phyloP scores from a whole-genome alignment of 257 asterid genomes.

The Cordia subcordata region DNA sequence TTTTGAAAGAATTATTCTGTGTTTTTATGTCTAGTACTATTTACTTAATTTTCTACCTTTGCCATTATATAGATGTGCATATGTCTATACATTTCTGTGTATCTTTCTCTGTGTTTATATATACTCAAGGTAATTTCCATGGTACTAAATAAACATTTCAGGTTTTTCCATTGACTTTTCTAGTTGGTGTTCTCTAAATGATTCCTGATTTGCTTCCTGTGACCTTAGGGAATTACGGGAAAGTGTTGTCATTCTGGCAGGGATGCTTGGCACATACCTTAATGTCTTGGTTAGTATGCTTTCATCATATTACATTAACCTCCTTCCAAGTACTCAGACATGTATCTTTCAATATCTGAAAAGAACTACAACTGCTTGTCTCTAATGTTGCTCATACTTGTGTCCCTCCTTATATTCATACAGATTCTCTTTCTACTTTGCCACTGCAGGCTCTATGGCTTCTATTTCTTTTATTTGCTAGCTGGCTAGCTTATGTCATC shows the following conservation, averaged over 20 bases:
- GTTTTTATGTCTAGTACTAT: too few relatives aligned
- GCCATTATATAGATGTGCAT: too few relatives aligned
- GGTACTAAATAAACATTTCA: neutral
- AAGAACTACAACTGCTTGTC: too few relatives aligned
- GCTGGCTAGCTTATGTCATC: conserved; percentile 95
- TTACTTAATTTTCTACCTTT: too few relatives aligned
- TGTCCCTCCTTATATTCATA: neutral
- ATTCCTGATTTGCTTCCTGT: conserved; percentile 17
- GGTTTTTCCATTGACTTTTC: neutral
- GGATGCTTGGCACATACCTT: conserved; percentile 87
- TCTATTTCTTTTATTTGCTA: conserved; percentile 79
- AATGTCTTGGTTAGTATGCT: conserved; percentile 74
- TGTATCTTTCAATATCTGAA: too few relatives aligned
- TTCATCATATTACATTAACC: conserved; percentile 2
- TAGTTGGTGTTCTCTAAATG: conserved; percentile 7
- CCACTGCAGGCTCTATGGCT: conserved; percentile 71
- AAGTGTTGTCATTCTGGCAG: conserved; percentile 62
- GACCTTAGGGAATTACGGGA: conserved; percentile 71
- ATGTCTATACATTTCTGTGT: too few relatives aligned
- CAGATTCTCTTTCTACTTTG: neutral
- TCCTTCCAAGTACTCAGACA: too few relatives aligned
- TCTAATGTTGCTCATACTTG: too few relatives aligned
- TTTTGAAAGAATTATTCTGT: too few relatives aligned
- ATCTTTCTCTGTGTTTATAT: too few relatives aligned
- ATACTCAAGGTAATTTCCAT: neutral